Base-by-base conservation (phyloP, 306 rosid genomes). In the Abrus precatorius region DNA sequence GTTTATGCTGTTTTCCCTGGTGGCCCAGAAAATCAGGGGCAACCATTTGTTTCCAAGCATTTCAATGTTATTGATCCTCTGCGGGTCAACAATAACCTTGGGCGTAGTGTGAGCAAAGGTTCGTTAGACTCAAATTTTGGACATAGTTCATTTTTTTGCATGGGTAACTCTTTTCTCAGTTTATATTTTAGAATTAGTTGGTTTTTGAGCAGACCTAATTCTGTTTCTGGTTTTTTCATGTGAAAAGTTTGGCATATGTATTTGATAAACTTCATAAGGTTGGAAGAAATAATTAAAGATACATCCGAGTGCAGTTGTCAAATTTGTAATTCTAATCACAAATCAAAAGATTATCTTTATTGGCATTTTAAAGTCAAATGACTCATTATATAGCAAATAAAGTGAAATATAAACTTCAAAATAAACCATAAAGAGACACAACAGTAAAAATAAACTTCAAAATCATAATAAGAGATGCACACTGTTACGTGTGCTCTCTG, bases 91-190 rank as follows among this genome's bases (percentile, higher is more conserved):
- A 93, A 93, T 85, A 93, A 93, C 85, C 96, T 93, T 77, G 97
- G 97, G 60, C 94, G 97, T 50, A 93, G 97, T 80, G 97, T 93
- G 48, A 91, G 96, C 84, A 93, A 93, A 91, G 96, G 97, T 93
- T 74, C 64, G 53, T 71, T 77, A 12, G 64, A 47, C 54, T 49
- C 56, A 45, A 33, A 63, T 28, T 43, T 59, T 76, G 41, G 41
- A 62, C 67, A 45, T 70, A 30, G 8, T 45, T 68, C 7, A 62
- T 68, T 57, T 76, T 12, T 49, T 49, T 57, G 41, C 59, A 30
- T 54, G 14, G 33, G 12, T 9, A 75, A 3, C 11, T 71, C 20
- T 7, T 60, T 82, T 14, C 45, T 68, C 53, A 20, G 14, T 48
- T 65, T 40, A 44, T 29, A 20, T 13, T 66, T 32, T 28, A 8